Conservation (phyloP, 1,284 basidiomycete species). For the Tilletia setariae region DNA sequence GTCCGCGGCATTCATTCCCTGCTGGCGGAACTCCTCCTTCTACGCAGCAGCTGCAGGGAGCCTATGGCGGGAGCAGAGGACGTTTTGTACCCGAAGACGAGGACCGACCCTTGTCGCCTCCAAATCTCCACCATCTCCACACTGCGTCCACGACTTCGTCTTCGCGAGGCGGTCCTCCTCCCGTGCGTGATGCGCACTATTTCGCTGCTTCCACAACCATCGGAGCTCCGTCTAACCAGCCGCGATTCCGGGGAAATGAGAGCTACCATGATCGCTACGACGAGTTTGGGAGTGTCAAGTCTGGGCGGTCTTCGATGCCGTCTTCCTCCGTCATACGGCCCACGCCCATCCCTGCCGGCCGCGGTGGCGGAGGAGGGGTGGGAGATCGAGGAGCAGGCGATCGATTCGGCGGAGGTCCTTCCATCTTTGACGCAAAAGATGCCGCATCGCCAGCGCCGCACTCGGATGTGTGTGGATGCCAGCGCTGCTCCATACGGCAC, state of each 20-base stretch:
- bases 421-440: background rate
- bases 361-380: background rate
- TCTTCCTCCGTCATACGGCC: no score
- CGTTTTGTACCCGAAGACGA: background rate
- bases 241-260: background rate
- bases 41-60: background rate
- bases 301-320: background rate
- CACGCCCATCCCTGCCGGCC: no score
- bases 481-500: conserved; percentile 36
- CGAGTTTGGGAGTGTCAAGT: conserved; percentile 10
- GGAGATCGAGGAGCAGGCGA: no score
- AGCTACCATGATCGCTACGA: background rate
- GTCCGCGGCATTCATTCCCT: conserved; percentile 10
- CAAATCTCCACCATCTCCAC: no score
- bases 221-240: no score
- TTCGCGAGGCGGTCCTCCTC: no score
- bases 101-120: no score
- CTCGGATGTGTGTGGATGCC: conserved; percentile 44
- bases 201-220: no score
- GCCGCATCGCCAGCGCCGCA: conserved; percentile 26
- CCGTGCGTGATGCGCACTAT: no score
- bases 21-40: background rate
- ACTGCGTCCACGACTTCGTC: no score
- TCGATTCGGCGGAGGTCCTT: no score
- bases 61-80: background rate